Conservation (phyloP, 2,329 filamentous ascomycete species). For the Coniochaeta sp. region DNA sequence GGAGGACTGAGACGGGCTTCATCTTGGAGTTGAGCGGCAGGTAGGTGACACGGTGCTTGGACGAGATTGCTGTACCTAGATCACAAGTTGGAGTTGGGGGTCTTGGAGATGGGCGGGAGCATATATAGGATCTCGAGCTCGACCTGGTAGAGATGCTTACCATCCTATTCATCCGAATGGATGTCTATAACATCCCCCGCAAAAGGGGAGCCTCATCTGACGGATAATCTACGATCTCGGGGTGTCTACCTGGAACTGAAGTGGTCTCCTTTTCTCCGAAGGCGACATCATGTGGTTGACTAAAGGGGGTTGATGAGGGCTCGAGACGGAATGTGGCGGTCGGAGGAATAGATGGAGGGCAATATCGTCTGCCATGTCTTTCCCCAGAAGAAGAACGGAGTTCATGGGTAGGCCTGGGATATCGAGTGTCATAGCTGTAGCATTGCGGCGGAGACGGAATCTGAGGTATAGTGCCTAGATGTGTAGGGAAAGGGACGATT, state of each 20-base stretch:
- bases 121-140: too few relatives aligned
- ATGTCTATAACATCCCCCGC: not conserved
- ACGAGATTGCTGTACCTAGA: not conserved
- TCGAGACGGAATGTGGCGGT: not conserved
- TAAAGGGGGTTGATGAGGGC: not conserved
- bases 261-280: not conserved
- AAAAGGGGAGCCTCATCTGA: not conserved
- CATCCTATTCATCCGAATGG: not conserved
- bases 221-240: not conserved
- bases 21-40: not conserved
- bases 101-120: not conserved
- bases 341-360: not conserved
- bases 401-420: not conserved
- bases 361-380: not conserved
- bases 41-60: not conserved
- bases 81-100: not conserved
- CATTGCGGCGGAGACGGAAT: not conserved
- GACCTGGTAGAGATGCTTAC: too few relatives aligned
- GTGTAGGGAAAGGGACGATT: not conserved
- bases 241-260: not conserved
- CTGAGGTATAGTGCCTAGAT: not conserved
- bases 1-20: constrained; percentile 1
- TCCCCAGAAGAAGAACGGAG: not conserved
- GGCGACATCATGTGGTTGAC: not conserved
- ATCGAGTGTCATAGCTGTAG: not conserved